Percentiles rank a stretch among this genome's conserved stretches.
These are phyloP conservation scores for Fusarium pininemorale DNA, from an alignment of 2,329 filamentous ascomycete species.

Conservation along the genomic window DNA sequence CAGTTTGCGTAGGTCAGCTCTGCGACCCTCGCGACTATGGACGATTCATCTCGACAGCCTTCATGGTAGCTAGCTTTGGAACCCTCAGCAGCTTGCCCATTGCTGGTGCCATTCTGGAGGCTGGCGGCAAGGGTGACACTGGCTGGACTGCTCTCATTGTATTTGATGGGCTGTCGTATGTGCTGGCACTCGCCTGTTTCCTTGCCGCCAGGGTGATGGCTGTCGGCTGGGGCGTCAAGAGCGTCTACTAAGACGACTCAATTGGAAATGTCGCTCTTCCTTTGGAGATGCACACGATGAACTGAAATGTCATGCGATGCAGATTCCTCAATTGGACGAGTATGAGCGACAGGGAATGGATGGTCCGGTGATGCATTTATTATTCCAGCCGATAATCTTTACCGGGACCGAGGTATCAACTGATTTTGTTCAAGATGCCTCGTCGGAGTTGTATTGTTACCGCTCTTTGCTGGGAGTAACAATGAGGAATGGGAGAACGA, in stretches of 20 bases:
- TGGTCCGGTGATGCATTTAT: conserved; percentile 14
- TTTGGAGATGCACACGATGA: not conserved
- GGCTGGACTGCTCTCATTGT: conserved; percentile 52
- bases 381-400: conserved; percentile 4
- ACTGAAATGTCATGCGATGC: conserved; percentile 18
- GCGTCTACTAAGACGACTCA: conserved; percentile 15
- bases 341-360: not conserved
- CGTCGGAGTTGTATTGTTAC: conserved; percentile 3
- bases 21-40: conserved; percentile 81
- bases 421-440: conserved; percentile 1
- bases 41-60: conserved; percentile 78
- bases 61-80: conserved; percentile 80
- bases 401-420: conserved; percentile 10
- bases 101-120: conserved; percentile 50
- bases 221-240: conserved; percentile 31
- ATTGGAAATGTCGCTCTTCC: not conserved
- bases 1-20: conserved; percentile 83
- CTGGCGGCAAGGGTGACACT: conserved; percentile 36
- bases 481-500: not conserved
- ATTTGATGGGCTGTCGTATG: conserved; percentile 48
- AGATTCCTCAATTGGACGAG: not conserved
- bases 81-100: conserved; percentile 60
- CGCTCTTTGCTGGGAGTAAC: not conserved
- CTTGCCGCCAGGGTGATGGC: conserved; percentile 30
- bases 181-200: conserved; percentile 30